Base-by-base conservation (phyloP, 2,329 filamentous ascomycete genomes). In the Chalara sp. region DNA sequence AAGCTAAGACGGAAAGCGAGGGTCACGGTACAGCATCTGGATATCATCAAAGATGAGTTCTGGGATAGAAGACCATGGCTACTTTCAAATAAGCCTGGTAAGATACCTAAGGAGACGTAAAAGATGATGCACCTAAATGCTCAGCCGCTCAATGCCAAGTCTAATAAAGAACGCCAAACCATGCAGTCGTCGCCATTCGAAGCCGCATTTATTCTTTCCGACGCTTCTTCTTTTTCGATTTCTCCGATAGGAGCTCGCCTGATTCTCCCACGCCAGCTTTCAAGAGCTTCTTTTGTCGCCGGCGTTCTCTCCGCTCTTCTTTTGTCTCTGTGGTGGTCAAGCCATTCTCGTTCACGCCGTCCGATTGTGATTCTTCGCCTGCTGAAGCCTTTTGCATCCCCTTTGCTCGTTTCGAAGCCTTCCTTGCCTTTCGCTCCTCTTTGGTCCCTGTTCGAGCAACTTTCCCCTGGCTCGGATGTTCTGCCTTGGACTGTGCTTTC, bases 41-140 rank as follows among this genome's bases (percentile, higher is more conserved):
- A 99, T 70, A 87, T 99, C 61, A 97, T 99, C 69, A 90, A 87
- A 61, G 89, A 97, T 68, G 87, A 89, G 4, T 99, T 99, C 65
- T 99, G 93, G 93, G 78, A 89, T 56, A 78, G 77, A 61, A 77
- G 91, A 64, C 90, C 91, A 1, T 97, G 91, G 89, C 75, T 93
- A 51, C 65, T 91, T 48, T 87, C 84, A 1, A 85, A 86, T 56
- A 86, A 82, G 67, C 84, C 85, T 5, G 86, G 86, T 28, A 85
- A 80, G 62, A 73, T 84, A 59, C 83, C 83, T n/a, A 82, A 81
- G 63, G 76, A 81, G 53, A 52, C 61, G 49, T 66, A 56, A 62
- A 39, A 47, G 44, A 44, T 49, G 40, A 46, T 50, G 51, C 41
- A 11, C 28, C 10, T 44, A 12, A 21, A 8, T 44, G 41, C 10